Percentiles rank a stretch among this genome's conserved stretches.
Conservation (phyloP, 169 alveolate genomes). For the Amoebophrya sp. region DNA sequence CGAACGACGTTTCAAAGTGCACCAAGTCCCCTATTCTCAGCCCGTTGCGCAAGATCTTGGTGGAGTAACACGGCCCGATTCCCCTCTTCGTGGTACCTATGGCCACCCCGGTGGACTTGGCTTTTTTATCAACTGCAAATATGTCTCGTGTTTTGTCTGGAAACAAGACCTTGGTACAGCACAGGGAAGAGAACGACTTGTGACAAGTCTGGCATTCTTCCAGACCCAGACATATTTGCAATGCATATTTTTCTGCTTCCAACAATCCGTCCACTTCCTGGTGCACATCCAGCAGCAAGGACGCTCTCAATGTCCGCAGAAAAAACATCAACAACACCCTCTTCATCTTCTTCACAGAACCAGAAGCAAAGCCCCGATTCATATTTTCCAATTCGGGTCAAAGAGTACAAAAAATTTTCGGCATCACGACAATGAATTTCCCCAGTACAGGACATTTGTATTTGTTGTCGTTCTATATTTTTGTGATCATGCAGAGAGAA, state of each 20-base stretch:
- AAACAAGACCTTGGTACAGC: no score
- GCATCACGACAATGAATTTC: no score
- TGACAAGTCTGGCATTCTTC: no score
- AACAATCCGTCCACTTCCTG: constrained; percentile 38
- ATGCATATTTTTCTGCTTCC: constrained; percentile 13
- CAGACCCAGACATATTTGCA: no score
- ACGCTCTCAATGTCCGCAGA: constrained; percentile 79
- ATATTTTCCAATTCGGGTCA: no score
- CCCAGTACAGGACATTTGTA: background rate
- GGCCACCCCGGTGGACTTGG: background rate
- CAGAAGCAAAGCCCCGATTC: no score
- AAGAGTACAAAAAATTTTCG: no score
- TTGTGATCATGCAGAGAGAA: no score
- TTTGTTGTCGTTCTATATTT: background rate
- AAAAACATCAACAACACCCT: no score
- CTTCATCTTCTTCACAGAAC: no score
- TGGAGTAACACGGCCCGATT: constrained; percentile 27
- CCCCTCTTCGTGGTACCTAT: constrained; percentile 30
- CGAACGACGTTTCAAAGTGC: background rate
- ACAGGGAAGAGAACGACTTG: background rate
- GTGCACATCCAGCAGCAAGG: constrained; percentile 73
- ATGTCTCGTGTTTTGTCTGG: no score
- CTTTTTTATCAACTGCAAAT: no score
- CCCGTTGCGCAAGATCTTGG: background rate
- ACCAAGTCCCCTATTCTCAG: background rate